Percentiles rank a stretch among this genome's conserved stretches.
phyloP scores from a whole-genome alignment of 805 yeast genomes.

The Kodamaea fukazawae region DNA sequence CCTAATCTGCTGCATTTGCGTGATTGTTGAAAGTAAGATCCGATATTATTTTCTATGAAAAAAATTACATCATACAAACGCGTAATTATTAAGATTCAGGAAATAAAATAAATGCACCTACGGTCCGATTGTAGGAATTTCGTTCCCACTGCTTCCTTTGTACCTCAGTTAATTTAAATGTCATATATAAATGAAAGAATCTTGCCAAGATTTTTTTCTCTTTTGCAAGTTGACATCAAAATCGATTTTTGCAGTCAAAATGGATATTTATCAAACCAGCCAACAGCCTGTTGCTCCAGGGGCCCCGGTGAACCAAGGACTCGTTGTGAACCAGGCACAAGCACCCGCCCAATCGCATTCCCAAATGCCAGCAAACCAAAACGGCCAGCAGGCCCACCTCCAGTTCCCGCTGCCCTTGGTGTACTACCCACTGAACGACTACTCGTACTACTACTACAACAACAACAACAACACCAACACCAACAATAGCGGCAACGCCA shows the following conservation, averaged over 20 bases:
- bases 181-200: conserved; percentile 1
- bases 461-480: conserved; percentile 5
- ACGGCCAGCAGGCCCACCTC: conserved; percentile 1
- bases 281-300: background rate
- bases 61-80: too few relatives aligned
- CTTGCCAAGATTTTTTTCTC: conserved; percentile 6
- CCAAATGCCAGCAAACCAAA: conserved; percentile 1
- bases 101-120: too few relatives aligned
- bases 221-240: too few relatives aligned
- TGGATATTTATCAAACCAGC: too few relatives aligned
- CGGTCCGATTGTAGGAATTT: too few relatives aligned
- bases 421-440: conserved; percentile 9
- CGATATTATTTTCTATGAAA: too few relatives aligned
- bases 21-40: too few relatives aligned
- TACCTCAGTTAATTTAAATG: background rate
- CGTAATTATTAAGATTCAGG: too few relatives aligned
- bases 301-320: background rate
- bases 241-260: too few relatives aligned
- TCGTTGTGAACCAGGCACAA: background rate
- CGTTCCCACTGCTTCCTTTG: background rate
- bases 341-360: conserved; percentile 1
- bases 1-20: too few relatives aligned
- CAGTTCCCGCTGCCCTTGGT: conserved; percentile 4
- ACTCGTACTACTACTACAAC: conserved; percentile 11
- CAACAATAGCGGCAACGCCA: too few relatives aligned